Evolutionary conservation across 345 rosid species (phyloP), one percentile per base, ranked within the genome.

Genomic region (Excoecaria cochinchinensis): DNA sequence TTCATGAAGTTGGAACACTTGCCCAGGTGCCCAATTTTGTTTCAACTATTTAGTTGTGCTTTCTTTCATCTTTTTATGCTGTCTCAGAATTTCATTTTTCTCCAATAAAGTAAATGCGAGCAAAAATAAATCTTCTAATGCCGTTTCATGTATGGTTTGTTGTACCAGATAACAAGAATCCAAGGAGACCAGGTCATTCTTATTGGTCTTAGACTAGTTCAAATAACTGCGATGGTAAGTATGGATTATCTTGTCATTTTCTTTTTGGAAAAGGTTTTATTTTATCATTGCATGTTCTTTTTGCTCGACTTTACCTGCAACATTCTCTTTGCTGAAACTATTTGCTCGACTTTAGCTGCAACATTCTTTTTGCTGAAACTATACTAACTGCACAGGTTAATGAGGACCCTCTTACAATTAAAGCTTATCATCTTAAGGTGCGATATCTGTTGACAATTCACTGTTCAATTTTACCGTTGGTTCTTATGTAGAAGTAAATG

Each of bases 341-440:
- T 70, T 11, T 68, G 3, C 21, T 55, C 17, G 12, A 11, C 17
- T 21, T 69, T 47, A 39, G 31, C 25, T 72, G 47, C 50, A 24
- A 74, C 61, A 14, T 53, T 71, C 77, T 71, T 51, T 52, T 47
- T 56, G 74, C 62, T 73, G 76, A 84, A 61, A 70, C 21, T 9
- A 4, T 70, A 21, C 46, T 84, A 56, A 72, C 62, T 69, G 36
- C 73, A 65, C 77, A 96, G 99, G 98, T 86, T 76, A 86, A 90
- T 47, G 97, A 93, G 79, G 95, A 92, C 73, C 98, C 98, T 69
- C 94, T 96, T 72, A 93, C 92, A 3, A 97, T 96, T 84, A 95
- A 89, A 87, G 95, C 92, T 25, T 98, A 96, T 84, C 99, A 96
- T 86, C 87, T 96, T 67, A 96, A 93, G 97, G 98, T 86, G 80